phyloP scores from a whole-genome alignment of 345 rosid species.

The Eutrema japonicum region DNA sequence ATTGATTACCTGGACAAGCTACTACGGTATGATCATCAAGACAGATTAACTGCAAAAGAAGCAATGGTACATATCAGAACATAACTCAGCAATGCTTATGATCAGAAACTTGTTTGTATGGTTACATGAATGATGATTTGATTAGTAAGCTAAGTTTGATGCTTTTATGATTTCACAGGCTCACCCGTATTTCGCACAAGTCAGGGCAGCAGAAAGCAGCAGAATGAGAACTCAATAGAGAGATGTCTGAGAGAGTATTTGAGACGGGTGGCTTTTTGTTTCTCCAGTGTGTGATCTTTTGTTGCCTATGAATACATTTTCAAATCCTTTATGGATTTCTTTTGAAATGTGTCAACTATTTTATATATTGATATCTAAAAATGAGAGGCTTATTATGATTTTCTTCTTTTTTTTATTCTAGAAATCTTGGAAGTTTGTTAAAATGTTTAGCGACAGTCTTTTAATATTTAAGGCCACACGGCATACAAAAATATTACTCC shows the following conservation, averaged over 20 bases:
- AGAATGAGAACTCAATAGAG: conserved; percentile 66
- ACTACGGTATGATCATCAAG: conserved; percentile 94
- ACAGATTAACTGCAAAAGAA: conserved; percentile 92
- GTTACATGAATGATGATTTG: background rate
- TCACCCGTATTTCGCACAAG: conserved; percentile 90
- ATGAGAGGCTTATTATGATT: too few relatives aligned
- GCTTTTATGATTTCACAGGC: conserved; percentile 49
- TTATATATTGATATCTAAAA: too few relatives aligned
- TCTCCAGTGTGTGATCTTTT: too few relatives aligned
- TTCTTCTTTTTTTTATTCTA: too few relatives aligned
- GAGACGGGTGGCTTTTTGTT: too few relatives aligned
- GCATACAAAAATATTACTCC: too few relatives aligned
- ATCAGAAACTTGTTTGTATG: conserved; percentile 8
- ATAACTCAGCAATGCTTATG: conserved; percentile 23
- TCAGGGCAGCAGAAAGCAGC: conserved; percentile 93
- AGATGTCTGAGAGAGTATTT: background rate
- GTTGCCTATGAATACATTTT: too few relatives aligned
- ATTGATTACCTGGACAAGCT: conserved; percentile 94
- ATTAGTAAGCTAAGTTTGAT: background rate
- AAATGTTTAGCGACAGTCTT: too few relatives aligned
- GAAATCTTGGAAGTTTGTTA: too few relatives aligned
- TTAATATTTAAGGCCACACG: too few relatives aligned
- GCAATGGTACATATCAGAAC: conserved; percentile 70
- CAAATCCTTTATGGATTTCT: too few relatives aligned
- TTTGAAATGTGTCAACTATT: too few relatives aligned